Evolutionary conservation across 2,329 filamentous ascomycete genomes (phyloP), one percentile per base, ranked within the genome.

Genomic region (Pseudogymnoascus sp.): DNA sequence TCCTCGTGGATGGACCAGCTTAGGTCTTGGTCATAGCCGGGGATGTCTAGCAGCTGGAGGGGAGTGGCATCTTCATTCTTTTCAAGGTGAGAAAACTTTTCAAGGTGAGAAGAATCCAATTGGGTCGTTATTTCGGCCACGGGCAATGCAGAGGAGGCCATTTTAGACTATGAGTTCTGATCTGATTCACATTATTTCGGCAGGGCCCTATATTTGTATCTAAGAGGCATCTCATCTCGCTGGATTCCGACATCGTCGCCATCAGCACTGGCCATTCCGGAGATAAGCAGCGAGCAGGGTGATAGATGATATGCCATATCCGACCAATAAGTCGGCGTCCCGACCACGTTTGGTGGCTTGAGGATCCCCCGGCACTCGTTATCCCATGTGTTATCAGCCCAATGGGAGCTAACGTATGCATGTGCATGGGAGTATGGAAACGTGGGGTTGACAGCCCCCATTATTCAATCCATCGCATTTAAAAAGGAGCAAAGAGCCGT

Each of bases 91-190:
- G 48, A 28, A 3, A n/a, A n/a, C 25, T 48, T 62, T 43, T 48
- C 48, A 5, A 28, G 19, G 4, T 28, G 39, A 4, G 48, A 28
- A 3, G 48, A 31, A 8, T 23, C 45, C 6, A 41, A 6, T 16
- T 76, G 75, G 0, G 72, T 75, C 14, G 74, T 76, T 73, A 75
- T 77, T 6, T 73, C 70, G 21, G 76, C 65, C 1, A 74, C 75
- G 0, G 74, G 75, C 16, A 77, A 65, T 5, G 74, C 74, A 60
- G 75, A 75, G 31, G 68, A 67, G 43, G 70, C 63, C 48, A 54
- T 54, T 16, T 31, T 16, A 19, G 7, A 31, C 6, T 54, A 23
- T 8, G 8, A 19, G 39, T 16, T 16, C 45, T 51, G 13, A 25
- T 23, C 5, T 51, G 23, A 6, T 8, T 28, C 13, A 11, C 48